Base-by-base conservation (phyloP, 225 moss, liverwort and hornwort species). In the Anthoceros angustus region DNA sequence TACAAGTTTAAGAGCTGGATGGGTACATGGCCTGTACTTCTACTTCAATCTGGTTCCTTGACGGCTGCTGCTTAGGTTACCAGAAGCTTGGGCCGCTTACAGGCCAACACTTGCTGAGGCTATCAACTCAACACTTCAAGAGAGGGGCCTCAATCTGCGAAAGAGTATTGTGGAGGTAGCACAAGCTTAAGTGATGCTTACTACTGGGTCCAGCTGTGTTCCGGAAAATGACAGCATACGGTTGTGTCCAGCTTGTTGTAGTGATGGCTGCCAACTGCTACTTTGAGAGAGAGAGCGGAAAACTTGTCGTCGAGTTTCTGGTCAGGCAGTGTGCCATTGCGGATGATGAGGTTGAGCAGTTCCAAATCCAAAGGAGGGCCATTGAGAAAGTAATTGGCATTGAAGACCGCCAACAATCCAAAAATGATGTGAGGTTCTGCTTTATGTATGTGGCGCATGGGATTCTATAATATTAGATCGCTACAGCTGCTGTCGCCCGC, bases 361-460 rank as follows among this genome's bases (percentile, higher is more conserved):
- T 82, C 65, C 84, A 77, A 83, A 82, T 82, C 64, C 85, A 91
- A 68, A 86, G 88, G 73, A 81, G 78, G 67, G 91, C 95, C 71
- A 78, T 98, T 76, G 86, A 98, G 77, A 91, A 86, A 68, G 95
- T 88, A 65, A 85, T 91, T 82, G 95, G 91, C 63, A 69, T 98
- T 72, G 76, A 85, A 48, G 76, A 82, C 66, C 69, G 80, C 61
- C 74, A 77, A 75, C 84, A 79, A 42, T 61, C 72, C 68, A 98
- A 67, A 79, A 89, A 82, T 64, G 88, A 91, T 88, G 95, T 95
- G 72, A 32, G 66, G 67, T 40, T 48, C 48, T 40, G 45, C 63
- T 20, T 24, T 16, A 43, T 20, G 40, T 24, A 40, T 9, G 25
- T 70, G 18, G 64, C 25, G 0, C 39, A 25, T 62, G 55, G 38